These are phyloP conservation scores for Wickerhamomyces hampshirensis DNA, from an alignment of 805 yeast species.

Conservation along the genomic window DNA sequence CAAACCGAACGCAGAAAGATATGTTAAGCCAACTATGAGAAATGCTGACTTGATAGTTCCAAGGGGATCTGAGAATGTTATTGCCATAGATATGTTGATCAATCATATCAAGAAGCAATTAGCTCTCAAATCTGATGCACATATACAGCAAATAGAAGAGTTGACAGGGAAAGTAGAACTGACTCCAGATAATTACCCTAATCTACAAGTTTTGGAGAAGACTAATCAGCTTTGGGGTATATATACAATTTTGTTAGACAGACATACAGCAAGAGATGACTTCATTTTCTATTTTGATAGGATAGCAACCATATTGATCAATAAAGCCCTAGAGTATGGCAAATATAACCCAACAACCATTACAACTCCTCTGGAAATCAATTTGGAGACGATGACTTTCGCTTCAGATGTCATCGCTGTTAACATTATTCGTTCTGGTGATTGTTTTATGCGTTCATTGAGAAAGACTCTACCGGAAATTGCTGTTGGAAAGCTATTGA, in stretches of 20 bases:
- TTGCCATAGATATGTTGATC: slow-evolving; percentile 77
- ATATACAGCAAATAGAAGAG: slow-evolving; percentile 55
- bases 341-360: slow-evolving; percentile 34
- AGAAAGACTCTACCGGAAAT: slow-evolving; percentile 75
- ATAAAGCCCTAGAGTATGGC: slow-evolving; percentile 56
- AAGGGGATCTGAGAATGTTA: slow-evolving; percentile 74
- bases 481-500: slow-evolving; percentile 74
- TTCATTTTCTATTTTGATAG: slow-evolving; percentile 86
- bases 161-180: slow-evolving; percentile 42
- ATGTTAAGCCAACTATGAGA: slow-evolving; percentile 69
- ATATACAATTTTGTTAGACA: slow-evolving; percentile 61
- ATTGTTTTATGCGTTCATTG: slow-evolving; percentile 79
- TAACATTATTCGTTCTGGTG: slow-evolving; percentile 85
- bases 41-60: slow-evolving; percentile 90
- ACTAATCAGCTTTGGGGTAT: slow-evolving; percentile 71
- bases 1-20: slow-evolving; percentile 82
- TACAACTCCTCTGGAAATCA: slow-evolving; percentile 36
- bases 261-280: slow-evolving; percentile 56
- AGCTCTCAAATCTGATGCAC: slow-evolving; percentile 56
- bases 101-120: slow-evolving; percentile 75
- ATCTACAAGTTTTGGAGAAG: slow-evolving; percentile 27
- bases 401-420: slow-evolving; percentile 61
- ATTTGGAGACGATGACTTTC: slow-evolving; percentile 22
- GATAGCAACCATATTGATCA: slow-evolving; percentile 65
- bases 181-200: slow-evolving; percentile 14